Evolutionary conservation across 169 alveolate species (phyloP).

Genomic region (Plasmodium gonderi): DNA sequence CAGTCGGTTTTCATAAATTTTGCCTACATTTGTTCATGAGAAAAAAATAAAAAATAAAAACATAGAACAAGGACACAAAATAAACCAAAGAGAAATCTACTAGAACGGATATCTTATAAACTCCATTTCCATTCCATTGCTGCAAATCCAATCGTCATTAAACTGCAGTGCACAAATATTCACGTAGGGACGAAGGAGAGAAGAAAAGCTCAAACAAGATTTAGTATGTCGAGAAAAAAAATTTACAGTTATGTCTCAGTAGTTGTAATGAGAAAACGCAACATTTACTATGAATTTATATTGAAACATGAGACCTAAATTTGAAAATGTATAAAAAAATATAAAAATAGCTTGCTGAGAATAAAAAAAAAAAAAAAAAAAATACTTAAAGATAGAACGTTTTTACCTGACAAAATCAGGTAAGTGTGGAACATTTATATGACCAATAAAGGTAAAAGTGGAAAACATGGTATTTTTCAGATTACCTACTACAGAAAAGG

Average conservation of each 20-base stretch:
- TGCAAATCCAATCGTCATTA: too few relatives aligned
- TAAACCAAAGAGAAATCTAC: too few relatives aligned
- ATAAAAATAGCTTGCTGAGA: neutral
- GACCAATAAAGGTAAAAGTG: too few relatives aligned
- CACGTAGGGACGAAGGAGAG: neutral
- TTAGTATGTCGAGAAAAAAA: neutral
- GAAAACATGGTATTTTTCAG: too few relatives aligned
- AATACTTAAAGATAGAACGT: neutral
- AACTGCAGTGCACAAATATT: neutral
- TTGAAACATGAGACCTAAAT: neutral
- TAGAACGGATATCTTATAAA: too few relatives aligned
- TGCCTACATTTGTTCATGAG: neutral
- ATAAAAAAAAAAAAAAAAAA: neutral
- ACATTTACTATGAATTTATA: neutral
- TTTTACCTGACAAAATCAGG: neutral
- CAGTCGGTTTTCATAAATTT: neutral
- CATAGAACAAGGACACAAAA: neutral
- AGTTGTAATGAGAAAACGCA: neutral
- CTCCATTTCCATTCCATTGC: too few relatives aligned
- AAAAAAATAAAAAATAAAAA: neutral
- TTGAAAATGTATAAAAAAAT: neutral
- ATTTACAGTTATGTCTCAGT: neutral
- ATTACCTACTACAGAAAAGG: neutral
- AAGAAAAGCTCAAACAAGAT: neutral
- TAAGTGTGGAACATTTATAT: neutral